phyloP scores from a whole-genome alignment of 108 stramenopile species.

The Stephanodiscus triporus region DNA sequence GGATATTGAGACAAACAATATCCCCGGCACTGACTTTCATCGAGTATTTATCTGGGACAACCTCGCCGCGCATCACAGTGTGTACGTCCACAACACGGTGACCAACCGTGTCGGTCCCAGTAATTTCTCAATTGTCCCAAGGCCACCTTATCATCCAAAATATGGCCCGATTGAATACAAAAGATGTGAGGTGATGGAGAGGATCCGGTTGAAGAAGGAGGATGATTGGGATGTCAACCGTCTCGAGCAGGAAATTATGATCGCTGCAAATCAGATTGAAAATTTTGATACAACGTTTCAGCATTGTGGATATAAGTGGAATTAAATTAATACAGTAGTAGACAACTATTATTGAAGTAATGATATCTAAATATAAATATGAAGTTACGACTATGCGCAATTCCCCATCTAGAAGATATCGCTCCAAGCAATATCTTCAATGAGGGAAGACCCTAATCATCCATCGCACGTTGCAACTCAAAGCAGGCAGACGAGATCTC shows the following conservation, averaged over 20 bases:
- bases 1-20: conserved; percentile 10
- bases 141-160: conserved; percentile 17
- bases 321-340: not conserved
- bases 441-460: no score
- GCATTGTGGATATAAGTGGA: conserved; percentile 14
- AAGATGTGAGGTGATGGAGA: conserved; percentile 5
- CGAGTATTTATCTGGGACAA: conserved; percentile 24
- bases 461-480: no score
- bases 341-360: no score
- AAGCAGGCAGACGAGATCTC: no score
- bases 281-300: not conserved
- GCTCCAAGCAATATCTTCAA: no score
- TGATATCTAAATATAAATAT: no score
- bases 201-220: not conserved
- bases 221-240: not conserved
- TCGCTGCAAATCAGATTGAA: not conserved
- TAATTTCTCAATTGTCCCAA: conserved; percentile 7
- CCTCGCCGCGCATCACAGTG: conserved; percentile 8
- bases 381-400: no score
- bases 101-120: not conserved
- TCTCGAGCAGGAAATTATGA: conserved; percentile 4
- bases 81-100: conserved; percentile 20
- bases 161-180: conserved; percentile 17
- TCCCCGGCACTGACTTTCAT: conserved; percentile 8
- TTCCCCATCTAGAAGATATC: no score